phyloP scores from a whole-genome alignment of 805 yeast genomes.

The Suhomyces canberraensis region DNA sequence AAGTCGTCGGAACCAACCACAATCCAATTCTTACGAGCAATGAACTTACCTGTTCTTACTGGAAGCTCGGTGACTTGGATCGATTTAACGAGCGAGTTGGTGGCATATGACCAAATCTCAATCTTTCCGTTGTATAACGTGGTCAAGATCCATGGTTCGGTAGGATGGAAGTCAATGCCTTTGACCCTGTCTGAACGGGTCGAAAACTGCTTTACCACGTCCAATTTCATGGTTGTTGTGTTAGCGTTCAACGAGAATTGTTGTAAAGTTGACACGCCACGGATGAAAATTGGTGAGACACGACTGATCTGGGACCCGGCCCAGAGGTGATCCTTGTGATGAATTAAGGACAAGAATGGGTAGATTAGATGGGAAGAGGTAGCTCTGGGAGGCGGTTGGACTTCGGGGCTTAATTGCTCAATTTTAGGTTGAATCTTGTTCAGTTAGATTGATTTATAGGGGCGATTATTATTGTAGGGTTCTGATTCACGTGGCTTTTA shows the following conservation, averaged over 20 bases:
- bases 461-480: no score
- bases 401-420: no score
- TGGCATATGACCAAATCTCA: slow-evolving; percentile 93
- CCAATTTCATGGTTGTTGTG: slow-evolving; percentile 35
- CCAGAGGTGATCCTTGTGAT: no score
- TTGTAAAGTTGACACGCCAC: slow-evolving; percentile 14
- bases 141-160: slow-evolving; percentile 94
- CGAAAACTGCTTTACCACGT: slow-evolving; percentile 70
- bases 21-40: slow-evolving; percentile 96
- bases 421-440: no score
- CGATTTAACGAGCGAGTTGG: slow-evolving; percentile 76
- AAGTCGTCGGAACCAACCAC: slow-evolving; percentile 95
- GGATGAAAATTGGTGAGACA: slow-evolving; percentile 6
- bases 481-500: no score
- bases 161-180: slow-evolving; percentile 96
- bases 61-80: slow-evolving; percentile 96
- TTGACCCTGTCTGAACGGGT: slow-evolving; percentile 95
- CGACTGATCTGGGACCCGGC: slow-evolving; percentile 2
- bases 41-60: slow-evolving; percentile 90
- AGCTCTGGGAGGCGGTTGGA: background rate
- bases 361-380: background rate
- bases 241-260: background rate
- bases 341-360: no score
- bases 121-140: slow-evolving; percentile 88
- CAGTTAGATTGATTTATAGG: no score